Percentiles rank a stretch among this genome's conserved stretches.
Conservation (phyloP, 495 filamentous ascomycete species). For the Trichoderma virens region DNA sequence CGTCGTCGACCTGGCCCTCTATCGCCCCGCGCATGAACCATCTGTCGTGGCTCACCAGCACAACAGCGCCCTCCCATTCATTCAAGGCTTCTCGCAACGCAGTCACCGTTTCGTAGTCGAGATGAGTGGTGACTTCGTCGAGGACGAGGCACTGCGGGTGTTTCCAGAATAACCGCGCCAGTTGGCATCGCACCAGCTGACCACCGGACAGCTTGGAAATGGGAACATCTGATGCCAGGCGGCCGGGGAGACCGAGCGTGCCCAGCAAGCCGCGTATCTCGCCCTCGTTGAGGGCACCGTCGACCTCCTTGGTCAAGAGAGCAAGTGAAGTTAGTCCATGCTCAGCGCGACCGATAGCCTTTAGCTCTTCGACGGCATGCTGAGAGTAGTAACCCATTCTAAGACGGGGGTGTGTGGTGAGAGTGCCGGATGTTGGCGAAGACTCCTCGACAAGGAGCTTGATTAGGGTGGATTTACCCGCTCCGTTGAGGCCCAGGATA, state of each 20-base stretch:
- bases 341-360: conserved; percentile 33
- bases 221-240: conserved; percentile 61
- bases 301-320: conserved; percentile 42
- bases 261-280: conserved; percentile 54
- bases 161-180: conserved; percentile 59
- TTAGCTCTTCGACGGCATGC: conserved; percentile 62
- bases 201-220: conserved; percentile 63
- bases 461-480: conserved; percentile 66
- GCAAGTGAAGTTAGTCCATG: conserved; percentile 53
- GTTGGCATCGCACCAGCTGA: conserved; percentile 67
- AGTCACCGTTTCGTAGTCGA: conserved; percentile 69
- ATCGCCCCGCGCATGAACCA: conserved; percentile 64
- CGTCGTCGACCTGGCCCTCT: conserved; percentile 53
- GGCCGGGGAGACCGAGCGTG: conserved; percentile 57
- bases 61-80: conserved; percentile 59
- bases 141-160: conserved; percentile 67
- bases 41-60: conserved; percentile 70
- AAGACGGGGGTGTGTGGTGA: conserved; percentile 56
- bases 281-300: conserved; percentile 48
- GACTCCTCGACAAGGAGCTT: conserved; percentile 44
- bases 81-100: conserved; percentile 58
- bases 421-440: conserved; percentile 42
- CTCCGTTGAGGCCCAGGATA: conserved; percentile 65
- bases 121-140: conserved; percentile 80
- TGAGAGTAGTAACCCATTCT: conserved; percentile 71